Evolutionary conservation across 495 filamentous ascomycete genomes (phyloP).

Genomic region (Aspergillus incahuasiensis): DNA sequence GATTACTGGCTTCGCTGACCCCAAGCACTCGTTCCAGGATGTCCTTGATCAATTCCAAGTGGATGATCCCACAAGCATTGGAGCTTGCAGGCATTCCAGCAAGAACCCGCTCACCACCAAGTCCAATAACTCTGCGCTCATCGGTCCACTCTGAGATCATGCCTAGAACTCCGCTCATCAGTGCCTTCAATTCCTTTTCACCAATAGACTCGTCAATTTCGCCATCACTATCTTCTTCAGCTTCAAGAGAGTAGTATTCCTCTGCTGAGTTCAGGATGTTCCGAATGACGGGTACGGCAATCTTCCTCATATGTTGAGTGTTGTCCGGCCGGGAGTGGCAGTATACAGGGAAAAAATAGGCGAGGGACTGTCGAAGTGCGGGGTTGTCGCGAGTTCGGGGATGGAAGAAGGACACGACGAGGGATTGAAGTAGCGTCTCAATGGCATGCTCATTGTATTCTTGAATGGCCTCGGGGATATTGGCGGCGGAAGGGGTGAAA

Average conservation of each 20-base stretch:
- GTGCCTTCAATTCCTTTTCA: slow-evolving; percentile 76
- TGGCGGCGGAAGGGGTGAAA: slow-evolving; percentile 40
- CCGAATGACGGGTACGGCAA: slow-evolving; percentile 66
- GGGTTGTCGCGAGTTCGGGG: slow-evolving; percentile 79
- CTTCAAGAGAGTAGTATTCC: slow-evolving; percentile 47
- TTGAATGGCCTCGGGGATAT: slow-evolving; percentile 42
- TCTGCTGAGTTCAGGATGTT: slow-evolving; percentile 50
- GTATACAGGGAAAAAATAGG: slow-evolving; percentile 95
- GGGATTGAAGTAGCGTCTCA: slow-evolving; percentile 70
- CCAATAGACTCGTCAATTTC: slow-evolving; percentile 65
- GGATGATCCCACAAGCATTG: slow-evolving; percentile 51
- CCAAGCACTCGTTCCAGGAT: slow-evolving; percentile 33
- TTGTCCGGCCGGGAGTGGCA: slow-evolving; percentile 78
- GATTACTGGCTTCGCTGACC: slow-evolving; percentile 32
- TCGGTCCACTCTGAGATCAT: slow-evolving; percentile 96
- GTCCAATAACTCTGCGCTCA: slow-evolving; percentile 75
- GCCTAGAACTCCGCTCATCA: slow-evolving; percentile 64
- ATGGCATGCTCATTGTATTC: slow-evolving; percentile 41
- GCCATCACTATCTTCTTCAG: slow-evolving; percentile 48
- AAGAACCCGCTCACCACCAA: slow-evolving; percentile 51
- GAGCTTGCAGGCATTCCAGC: slow-evolving; percentile 52
- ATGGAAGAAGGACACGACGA: slow-evolving; percentile 86
- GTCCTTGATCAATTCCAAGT: slow-evolving; percentile 32
- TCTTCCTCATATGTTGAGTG: slow-evolving; percentile 67
- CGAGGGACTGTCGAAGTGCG: slow-evolving; percentile 80